Evolutionary conservation across 2,329 filamentous ascomycete genomes (phyloP).

Genomic region (Fusarium sp.): DNA sequence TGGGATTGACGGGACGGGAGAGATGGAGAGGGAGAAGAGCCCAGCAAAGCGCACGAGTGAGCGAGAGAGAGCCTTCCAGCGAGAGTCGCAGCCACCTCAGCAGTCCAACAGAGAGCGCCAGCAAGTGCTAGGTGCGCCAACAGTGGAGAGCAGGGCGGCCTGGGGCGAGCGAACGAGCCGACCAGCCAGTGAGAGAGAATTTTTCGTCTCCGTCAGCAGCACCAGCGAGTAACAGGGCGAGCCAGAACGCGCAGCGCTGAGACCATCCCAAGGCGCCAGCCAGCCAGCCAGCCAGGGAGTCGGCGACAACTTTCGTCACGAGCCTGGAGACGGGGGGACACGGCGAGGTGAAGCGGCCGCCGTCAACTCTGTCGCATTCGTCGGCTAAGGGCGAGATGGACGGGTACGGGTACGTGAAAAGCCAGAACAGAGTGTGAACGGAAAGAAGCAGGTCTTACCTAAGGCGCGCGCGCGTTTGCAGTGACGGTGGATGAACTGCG

Average conservation of each 20-base stretch:
- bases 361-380: conserved; percentile 35
- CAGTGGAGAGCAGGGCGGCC: conserved; percentile 31
- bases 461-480: conserved; percentile 42
- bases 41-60: conserved; percentile 33
- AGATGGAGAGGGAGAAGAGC: conserved; percentile 37
- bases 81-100: conserved; percentile 27
- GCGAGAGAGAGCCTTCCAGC: conserved; percentile 23
- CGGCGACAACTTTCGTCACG: conserved; percentile 10
- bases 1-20: conserved; percentile 34
- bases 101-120: conserved; percentile 25
- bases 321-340: conserved; percentile 11
- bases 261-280: conserved; percentile 33
- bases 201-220: conserved; percentile 45
- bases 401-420: conserved; percentile 31
- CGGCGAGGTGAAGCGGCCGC: conserved; percentile 33
- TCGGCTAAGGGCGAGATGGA: conserved; percentile 16
- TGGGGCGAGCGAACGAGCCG: conserved; percentile 13
- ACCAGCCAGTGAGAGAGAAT: conserved; percentile 45
- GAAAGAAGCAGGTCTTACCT: conserved; percentile 46
- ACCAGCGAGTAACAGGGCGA: conserved; percentile 13
- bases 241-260: conserved; percentile 42
- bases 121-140: conserved; percentile 17
- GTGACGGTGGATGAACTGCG: conserved; percentile 42
- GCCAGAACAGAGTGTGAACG: conserved; percentile 23
- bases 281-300: conserved; percentile 28